These are phyloP conservation scores for Vigna trinervia DNA, from an alignment of 306 rosid genomes.

Conservation along the genomic window DNA sequence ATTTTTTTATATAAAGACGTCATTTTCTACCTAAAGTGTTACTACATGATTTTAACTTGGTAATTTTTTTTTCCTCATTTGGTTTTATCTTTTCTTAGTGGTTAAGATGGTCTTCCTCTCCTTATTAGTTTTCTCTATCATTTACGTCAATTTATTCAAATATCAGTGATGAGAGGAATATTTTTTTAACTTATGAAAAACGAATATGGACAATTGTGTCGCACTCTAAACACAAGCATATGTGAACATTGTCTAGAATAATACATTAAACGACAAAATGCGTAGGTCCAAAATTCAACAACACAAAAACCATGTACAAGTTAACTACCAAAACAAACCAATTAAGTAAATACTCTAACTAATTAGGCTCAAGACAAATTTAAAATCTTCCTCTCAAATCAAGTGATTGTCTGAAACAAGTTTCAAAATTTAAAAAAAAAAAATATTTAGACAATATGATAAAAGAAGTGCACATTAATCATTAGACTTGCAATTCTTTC, in stretches of 20 bases:
- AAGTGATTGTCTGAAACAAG: background rate
- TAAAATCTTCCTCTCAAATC: constrained; percentile 74
- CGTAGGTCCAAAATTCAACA: constrained; percentile 24
- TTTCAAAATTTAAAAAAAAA: too few species aligned
- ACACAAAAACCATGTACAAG: background rate
- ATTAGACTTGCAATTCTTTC: constrained; percentile 32
- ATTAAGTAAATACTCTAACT: constrained; percentile 12
- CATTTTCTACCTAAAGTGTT: too few species aligned
- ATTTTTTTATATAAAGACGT: too few species aligned
- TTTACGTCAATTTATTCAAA: constrained; percentile 23
- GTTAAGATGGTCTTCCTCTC: constrained; percentile 3
- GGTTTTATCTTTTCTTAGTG: constrained; percentile 16
- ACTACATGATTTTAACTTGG: background rate
- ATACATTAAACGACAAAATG: constrained; percentile 39
- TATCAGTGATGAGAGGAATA: background rate
- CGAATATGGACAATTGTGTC: constrained; percentile 9
- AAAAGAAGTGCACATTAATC: too few species aligned
- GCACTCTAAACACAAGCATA: background rate
- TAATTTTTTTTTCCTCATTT: background rate
- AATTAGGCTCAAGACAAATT: constrained; percentile 64
- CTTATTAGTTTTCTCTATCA: background rate
- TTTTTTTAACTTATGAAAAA: background rate
- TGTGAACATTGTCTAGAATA: constrained; percentile 14
- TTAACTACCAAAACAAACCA: background rate
- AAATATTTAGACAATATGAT: too few species aligned